Evolutionary conservation across 169 alveolate species (phyloP).

Genomic region (Sarcocystis neurona): DNA sequence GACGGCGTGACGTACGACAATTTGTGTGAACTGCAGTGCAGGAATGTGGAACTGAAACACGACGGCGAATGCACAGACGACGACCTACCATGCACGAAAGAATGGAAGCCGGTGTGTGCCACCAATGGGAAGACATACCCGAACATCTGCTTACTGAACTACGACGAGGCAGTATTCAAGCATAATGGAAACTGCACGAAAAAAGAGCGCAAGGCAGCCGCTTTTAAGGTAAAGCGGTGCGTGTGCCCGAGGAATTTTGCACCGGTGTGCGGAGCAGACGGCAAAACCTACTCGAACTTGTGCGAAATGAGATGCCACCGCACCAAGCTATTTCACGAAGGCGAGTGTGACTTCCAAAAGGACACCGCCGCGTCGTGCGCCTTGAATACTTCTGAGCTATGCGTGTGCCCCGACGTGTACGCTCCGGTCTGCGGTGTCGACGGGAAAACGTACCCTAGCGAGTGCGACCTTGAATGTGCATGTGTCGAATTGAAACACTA

Average conservation of each 20-base stretch:
- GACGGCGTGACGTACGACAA: conserved; percentile 1
- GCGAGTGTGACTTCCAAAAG: background rate
- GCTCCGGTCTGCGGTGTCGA: conserved; percentile 31
- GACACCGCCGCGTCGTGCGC: background rate
- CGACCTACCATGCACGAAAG: background rate
- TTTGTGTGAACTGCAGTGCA: background rate
- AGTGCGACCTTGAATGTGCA: background rate
- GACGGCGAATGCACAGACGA: background rate
- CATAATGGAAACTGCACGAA: background rate
- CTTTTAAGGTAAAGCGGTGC: background rate
- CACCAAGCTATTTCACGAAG: background rate
- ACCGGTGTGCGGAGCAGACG: conserved; percentile 42
- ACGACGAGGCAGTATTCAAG: background rate
- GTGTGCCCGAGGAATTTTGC: background rate
- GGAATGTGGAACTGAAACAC: background rate
- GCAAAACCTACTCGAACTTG: conserved; percentile 27
- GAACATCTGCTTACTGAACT: background rate
- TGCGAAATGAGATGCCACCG: background rate
- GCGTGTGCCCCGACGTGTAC: conserved; percentile 7
- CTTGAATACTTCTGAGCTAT: too few relatives aligned
- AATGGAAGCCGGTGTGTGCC: background rate
- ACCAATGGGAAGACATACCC: background rate
- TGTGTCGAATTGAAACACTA: background rate
- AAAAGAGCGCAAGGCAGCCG: background rate
- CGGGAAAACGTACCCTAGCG: conserved; percentile 34